Conservation (phyloP, 2,329 filamentous ascomycete species). For the Paecilomyces sp. region DNA sequence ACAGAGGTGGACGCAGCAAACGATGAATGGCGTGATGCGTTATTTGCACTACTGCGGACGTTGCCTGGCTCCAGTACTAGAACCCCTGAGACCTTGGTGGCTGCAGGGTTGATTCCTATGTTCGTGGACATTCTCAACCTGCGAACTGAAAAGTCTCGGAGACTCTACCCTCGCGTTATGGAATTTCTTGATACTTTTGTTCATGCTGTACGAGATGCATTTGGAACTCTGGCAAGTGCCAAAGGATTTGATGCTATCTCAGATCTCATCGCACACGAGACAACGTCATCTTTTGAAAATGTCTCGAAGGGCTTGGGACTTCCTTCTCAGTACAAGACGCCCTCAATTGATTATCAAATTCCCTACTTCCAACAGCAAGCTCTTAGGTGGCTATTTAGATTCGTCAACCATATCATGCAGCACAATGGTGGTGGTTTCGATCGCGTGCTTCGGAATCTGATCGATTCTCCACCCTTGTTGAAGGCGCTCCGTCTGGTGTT, state of each 20-base stretch:
- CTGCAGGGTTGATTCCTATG: slow-evolving; percentile 82
- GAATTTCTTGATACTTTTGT: slow-evolving; percentile 84
- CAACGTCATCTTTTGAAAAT: slow-evolving; percentile 60
- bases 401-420: slow-evolving; percentile 91
- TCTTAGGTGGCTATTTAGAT: slow-evolving; percentile 88
- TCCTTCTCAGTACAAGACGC: slow-evolving; percentile 63
- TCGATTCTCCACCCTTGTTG: slow-evolving; percentile 83
- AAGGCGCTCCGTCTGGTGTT: slow-evolving; percentile 74
- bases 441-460: slow-evolving; percentile 81
- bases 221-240: slow-evolving; percentile 72
- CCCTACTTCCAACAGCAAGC: slow-evolving; percentile 91
- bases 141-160: slow-evolving; percentile 72
- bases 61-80: slow-evolving; percentile 65
- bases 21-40: slow-evolving; percentile 82
- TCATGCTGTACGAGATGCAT: slow-evolving; percentile 75
- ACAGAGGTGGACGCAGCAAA: slow-evolving; percentile 55
- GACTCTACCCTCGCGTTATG: slow-evolving; percentile 75
- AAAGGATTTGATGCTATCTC: slow-evolving; percentile 85
- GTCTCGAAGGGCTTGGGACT: slow-evolving; percentile 67
- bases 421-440: slow-evolving; percentile 78
- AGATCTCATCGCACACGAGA: slow-evolving; percentile 75
- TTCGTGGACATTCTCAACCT: slow-evolving; percentile 82
- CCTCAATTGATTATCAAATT: slow-evolving; percentile 84
- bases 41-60: slow-evolving; percentile 81
- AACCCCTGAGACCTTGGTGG: slow-evolving; percentile 75